These are phyloP conservation scores for Russula abietina DNA, from an alignment of 768 basidiomycete species.

Conservation along the genomic window DNA sequence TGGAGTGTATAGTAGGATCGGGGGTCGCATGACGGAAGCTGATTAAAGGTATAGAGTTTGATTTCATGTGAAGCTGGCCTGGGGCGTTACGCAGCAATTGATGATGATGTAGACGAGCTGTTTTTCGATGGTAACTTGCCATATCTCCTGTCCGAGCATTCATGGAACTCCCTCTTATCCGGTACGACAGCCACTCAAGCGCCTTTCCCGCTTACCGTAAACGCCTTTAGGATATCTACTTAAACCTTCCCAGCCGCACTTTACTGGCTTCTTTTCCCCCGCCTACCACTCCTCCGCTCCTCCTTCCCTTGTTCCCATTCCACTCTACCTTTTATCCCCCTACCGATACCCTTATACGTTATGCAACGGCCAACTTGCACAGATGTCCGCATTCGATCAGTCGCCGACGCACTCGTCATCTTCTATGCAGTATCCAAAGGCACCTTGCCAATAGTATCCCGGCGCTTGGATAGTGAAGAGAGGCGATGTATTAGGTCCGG, in stretches of 20 bases:
- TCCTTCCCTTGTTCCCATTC: not conserved
- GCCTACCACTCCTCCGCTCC: not conserved
- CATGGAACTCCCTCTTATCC: conserved; percentile 24
- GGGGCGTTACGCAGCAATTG: conserved; percentile 10
- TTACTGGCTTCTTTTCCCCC: conserved; percentile 11
- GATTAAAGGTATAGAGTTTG: conserved; percentile 28
- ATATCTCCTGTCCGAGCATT: conserved; percentile 21
- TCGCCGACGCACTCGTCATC: conserved; percentile 64
- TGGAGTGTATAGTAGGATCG: conserved; percentile 7
- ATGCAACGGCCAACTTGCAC: conserved; percentile 70
- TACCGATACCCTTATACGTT: conserved; percentile 6
- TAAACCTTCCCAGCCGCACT: conserved; percentile 13
- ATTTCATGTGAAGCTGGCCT: conserved; percentile 20
- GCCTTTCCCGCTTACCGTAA: conserved; percentile 24
- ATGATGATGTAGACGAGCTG: conserved; percentile 2
- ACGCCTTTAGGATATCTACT: conserved; percentile 22
- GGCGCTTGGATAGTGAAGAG: conserved; percentile 72
- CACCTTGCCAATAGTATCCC: conserved; percentile 58
- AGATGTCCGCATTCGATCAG: conserved; percentile 54
- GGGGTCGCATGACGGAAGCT: conserved; percentile 21
- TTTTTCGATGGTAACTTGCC: conserved; percentile 17
- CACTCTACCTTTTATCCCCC: not conserved
- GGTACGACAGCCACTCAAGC: conserved; percentile 14
- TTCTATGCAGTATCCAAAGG: conserved; percentile 63
- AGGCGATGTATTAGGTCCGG: conserved; percentile 64